Base-by-base conservation (phyloP, 2,329 filamentous ascomycete genomes). In the Salinomyces thailandicus region DNA sequence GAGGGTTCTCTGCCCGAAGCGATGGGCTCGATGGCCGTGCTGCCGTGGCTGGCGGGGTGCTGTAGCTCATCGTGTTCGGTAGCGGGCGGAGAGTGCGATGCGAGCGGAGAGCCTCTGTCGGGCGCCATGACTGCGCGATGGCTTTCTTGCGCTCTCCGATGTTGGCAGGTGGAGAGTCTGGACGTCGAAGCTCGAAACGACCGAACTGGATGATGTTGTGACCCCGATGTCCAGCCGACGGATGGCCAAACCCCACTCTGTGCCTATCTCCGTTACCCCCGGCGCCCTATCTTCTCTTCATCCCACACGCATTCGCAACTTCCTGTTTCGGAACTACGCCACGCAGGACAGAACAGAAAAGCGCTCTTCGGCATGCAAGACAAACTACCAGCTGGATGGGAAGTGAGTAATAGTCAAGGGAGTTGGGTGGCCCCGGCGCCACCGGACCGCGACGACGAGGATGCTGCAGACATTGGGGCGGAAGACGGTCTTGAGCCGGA, bases 1-100 rank as follows among this genome's bases (percentile, higher is more conserved):
- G 48, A 43, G 11, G 54, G 54, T 35, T 57, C 53, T 15, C 51
- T 49, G 22, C 48, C 50, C n/a, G n/a, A n/a, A n/a, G n/a, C n/a
- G 27, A 51, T 47, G 24, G 49, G 50, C 35, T 51, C 50, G 30
- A 45, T 37, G 14, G 42, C 38, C 31, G 46, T 42, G 37, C 42
- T 43, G 22, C 22, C 9, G 14, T 44, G 42, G 18, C 42, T 44
- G 37, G 45, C 45, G 32, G 47, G 41, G 37, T 46, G 46, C 8
- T 36, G 30, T 14, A 45, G 39, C 20, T 37, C 31, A 29, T 45
- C 26, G 34, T 42, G 39, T 24, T 46, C 40, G 34, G 43, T 40
- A 30, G 26, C 27, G 11, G 20, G 12, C n/a, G 16, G 28, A 5
- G 15, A 26, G 9, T 2, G 22, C 22, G 9, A n/a, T 4, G 9